phyloP scores from a whole-genome alignment of 768 basidiomycete species.

The Pholiota conissans region DNA sequence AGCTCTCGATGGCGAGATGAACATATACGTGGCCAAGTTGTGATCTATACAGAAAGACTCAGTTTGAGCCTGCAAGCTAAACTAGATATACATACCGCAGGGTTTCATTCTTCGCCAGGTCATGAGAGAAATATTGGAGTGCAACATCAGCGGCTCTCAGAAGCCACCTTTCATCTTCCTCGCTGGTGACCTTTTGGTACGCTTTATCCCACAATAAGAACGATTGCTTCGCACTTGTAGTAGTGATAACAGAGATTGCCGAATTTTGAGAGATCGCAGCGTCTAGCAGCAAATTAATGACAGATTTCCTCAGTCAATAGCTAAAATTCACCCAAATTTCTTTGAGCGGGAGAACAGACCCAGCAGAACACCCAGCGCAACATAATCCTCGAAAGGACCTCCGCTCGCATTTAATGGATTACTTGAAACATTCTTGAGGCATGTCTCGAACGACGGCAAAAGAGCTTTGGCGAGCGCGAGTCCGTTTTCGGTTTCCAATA shows the following conservation, averaged over 20 bases:
- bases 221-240: conserved; percentile 66
- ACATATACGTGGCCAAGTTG: conserved; percentile 68
- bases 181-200: conserved; percentile 66
- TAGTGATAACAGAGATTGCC: conserved; percentile 43
- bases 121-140: conserved; percentile 43
- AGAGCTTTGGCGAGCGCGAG: conserved; percentile 54
- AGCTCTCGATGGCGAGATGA: conserved; percentile 64
- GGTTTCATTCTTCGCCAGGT: conserved; percentile 52
- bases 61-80: not conserved
- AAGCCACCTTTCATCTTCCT: conserved; percentile 75
- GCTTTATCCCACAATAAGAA: conserved; percentile 90
- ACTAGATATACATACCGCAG: conserved; percentile 45
- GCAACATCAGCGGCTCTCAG: conserved; percentile 60
- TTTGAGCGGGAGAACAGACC: conserved; percentile 54
- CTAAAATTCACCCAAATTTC: conserved; percentile 37
- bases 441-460: conserved; percentile 64
- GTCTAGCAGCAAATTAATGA: conserved; percentile 26
- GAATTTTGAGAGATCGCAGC: conserved; percentile 49
- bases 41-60: conserved; percentile 36
- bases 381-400: conserved; percentile 84
- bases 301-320: not conserved
- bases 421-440: conserved; percentile 61
- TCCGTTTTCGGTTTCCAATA: conserved; percentile 41
- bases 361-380: conserved; percentile 68
- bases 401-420: conserved; percentile 60